Base-by-base conservation (phyloP, 768 basidiomycete genomes). In the Phylloporus rhodoxanthus region DNA sequence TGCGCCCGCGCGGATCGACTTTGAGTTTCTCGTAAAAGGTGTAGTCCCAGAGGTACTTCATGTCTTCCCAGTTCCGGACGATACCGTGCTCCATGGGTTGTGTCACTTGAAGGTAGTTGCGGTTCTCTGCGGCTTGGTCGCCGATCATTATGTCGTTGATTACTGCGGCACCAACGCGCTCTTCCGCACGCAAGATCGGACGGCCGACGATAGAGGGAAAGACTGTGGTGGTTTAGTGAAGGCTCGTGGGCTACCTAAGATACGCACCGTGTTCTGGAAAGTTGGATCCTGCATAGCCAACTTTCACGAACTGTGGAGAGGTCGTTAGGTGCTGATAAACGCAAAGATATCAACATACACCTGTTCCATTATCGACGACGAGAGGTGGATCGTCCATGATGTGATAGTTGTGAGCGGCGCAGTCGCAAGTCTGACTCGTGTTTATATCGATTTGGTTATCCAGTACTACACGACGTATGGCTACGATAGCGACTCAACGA, bases 31-130 rank as follows among this genome's bases (percentile, higher is more conserved):
- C 92, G 59, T 90, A 75, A 66, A 99, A 99, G 1, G 96, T 99
- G 70, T 97, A 98, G 68, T 99, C 84, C 96, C 96, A 99, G 15
- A 98, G 77, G 61, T 91, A 81, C 64, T 86, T 86, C 96, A 98
- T 99, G 70, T 99, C 96, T 66, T 93, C 91, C 96, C 96, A 99
- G 70, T 98, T 97, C 59, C 87, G 85, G 41, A 99, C 85, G 71
- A 99, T 97, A 36, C 96, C 96, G 68, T 99, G 96, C 67, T 99
- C 96, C 90, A 99, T 92, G 2, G 96, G 96, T 62, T 98, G 96
- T 0, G 93, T 91, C 30, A 99, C 79, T 71, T 98, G 94, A 34
- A 99, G 84, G 72, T 88, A 97, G 66, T 90, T 94, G 42, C 96
- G 86, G 69, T 91, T 86, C 69, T 85, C 80, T 13, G 90, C 90